phyloP scores from a whole-genome alignment of 257 asterid species.

The Solanum dulcamara region DNA sequence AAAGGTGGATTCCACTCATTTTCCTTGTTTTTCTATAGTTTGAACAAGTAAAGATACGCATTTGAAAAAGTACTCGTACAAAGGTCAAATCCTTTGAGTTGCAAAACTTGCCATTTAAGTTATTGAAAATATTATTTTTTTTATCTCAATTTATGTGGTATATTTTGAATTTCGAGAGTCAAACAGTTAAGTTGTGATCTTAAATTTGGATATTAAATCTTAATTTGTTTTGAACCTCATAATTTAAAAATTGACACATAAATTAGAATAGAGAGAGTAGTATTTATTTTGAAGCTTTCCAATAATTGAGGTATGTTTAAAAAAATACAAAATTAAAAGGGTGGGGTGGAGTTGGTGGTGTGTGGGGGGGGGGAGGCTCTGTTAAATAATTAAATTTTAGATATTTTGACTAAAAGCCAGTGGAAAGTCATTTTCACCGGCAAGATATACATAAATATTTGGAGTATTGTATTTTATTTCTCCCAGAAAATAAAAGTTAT shows the following conservation, averaged over 20 bases:
- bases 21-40: not conserved
- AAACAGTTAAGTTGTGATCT: too few species aligned
- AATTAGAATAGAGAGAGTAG: not conserved
- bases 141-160: too few species aligned
- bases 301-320: not conserved
- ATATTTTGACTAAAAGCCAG: not conserved
- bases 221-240: too few species aligned
- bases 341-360: too few species aligned
- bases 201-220: too few species aligned
- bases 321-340: too few species aligned
- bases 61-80: not conserved
- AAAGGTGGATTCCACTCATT: too few species aligned
- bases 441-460: not conserved
- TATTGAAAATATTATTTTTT: not conserved
- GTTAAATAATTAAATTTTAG: not conserved
- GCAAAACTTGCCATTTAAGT: not conserved
- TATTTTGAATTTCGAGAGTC: not conserved
- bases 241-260: fast-evolving
- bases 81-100: not conserved
- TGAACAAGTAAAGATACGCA: not conserved
- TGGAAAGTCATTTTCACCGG: not conserved
- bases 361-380: too few species aligned
- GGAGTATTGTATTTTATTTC: not conserved
- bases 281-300: too few species aligned
- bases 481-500: not conserved